These are phyloP conservation scores for Starmerella cellae DNA, from an alignment of 805 yeast species.

Conservation along the genomic window DNA sequence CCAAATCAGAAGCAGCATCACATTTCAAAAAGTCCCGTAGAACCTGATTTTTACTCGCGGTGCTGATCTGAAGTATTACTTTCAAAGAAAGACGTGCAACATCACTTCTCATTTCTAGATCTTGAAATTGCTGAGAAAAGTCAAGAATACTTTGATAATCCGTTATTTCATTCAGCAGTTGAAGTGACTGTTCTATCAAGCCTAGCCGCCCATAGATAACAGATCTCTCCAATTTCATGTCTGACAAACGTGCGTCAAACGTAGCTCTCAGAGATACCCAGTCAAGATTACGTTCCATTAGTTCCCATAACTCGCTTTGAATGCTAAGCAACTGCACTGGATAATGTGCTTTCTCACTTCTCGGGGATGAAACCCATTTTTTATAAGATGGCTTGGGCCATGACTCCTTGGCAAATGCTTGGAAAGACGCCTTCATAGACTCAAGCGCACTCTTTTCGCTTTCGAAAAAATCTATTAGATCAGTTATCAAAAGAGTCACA, in stretches of 20 bases:
- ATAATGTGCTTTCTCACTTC: slow-evolving; percentile 1
- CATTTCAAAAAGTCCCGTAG: slow-evolving; percentile 7
- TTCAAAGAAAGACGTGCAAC: slow-evolving; percentile 6
- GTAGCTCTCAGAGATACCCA: slow-evolving; percentile 16
- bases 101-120: slow-evolving; percentile 1
- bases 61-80: background rate
- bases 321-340: slow-evolving; percentile 11
- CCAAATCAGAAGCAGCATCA: background rate
- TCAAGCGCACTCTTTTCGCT: slow-evolving; percentile 2
- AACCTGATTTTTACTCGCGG: background rate
- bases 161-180: slow-evolving; percentile 23
- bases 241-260: slow-evolving; percentile 21
- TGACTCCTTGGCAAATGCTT: slow-evolving; percentile 18
- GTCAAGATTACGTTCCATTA: slow-evolving; percentile 15
- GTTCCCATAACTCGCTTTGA: slow-evolving; percentile 15
- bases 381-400: slow-evolving; percentile 28
- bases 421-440: slow-evolving; percentile 20
- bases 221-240: slow-evolving; percentile 26
- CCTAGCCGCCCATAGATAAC: slow-evolving; percentile 26
- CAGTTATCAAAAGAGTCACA: slow-evolving; percentile 26
- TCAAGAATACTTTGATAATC: slow-evolving; percentile 28
- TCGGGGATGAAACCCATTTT: slow-evolving; percentile 4
- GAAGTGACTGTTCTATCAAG: slow-evolving; percentile 26
- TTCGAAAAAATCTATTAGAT: slow-evolving; percentile 22
- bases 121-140: slow-evolving; percentile 12